Evolutionary conservation across 1,284 basidiomycete genomes (phyloP).

Genomic region (Ceratorhiza oryzae-sativae): DNA sequence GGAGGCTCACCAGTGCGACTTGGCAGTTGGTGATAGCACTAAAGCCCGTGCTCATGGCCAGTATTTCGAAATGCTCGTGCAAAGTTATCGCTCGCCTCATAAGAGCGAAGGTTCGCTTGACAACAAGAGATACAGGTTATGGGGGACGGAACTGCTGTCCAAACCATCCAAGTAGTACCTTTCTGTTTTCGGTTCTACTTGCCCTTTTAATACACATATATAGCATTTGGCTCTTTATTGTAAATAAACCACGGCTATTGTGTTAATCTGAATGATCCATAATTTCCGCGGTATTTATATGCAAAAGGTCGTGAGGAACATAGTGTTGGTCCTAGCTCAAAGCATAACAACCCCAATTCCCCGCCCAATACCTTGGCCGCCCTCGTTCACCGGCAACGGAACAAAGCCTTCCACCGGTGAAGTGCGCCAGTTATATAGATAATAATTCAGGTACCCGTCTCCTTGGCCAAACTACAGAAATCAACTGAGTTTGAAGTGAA

Average conservation of each 20-base stretch:
- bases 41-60: constrained; percentile 13
- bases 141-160: constrained; percentile 20
- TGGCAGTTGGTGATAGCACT: constrained; percentile 14
- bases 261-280: background rate
- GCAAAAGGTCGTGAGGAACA: background rate
- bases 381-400: constrained; percentile 49
- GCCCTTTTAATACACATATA: too few relatives aligned
- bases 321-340: constrained; percentile 46
- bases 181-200: background rate
- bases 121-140: constrained; percentile 31
- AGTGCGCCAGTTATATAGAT: constrained; percentile 95
- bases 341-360: constrained; percentile 86
- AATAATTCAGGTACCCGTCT: constrained; percentile 89
- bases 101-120: constrained; percentile 19
- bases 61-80: constrained; percentile 33
- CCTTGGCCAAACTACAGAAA: constrained; percentile 81
- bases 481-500: background rate
- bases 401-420: constrained; percentile 73
- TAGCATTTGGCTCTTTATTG: too few relatives aligned
- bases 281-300: background rate
- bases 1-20: constrained; percentile 11
- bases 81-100: background rate
- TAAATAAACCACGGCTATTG: too few relatives aligned
- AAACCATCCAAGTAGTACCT: background rate
- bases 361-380: constrained; percentile 63